Conservation (phyloP, 345 rosid genomes). For the Dovyalis caffra region DNA sequence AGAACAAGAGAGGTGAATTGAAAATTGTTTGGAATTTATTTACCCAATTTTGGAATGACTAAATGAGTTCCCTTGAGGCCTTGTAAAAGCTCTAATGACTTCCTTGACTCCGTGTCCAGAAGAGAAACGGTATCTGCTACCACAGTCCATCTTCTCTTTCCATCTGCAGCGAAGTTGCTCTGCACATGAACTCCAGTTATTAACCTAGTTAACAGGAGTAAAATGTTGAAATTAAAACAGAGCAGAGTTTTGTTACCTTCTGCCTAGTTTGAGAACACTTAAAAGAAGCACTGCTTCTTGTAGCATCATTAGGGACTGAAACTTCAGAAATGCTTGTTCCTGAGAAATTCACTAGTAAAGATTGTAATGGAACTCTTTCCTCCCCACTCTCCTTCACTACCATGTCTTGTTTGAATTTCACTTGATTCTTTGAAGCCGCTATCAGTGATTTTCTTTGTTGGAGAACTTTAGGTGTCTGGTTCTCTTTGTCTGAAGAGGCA, state of each 20-base stretch:
- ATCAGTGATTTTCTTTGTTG: constrained; percentile 33
- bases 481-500: constrained; percentile 48
- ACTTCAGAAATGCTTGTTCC: constrained; percentile 34
- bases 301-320: constrained; percentile 22
- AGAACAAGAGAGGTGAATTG: neutral
- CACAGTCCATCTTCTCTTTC: constrained; percentile 66
- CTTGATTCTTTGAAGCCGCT: constrained; percentile 23
- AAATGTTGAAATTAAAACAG: constrained; percentile 16
- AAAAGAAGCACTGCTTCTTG: constrained; percentile 33
- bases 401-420: constrained; percentile 35
- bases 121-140: constrained; percentile 68
- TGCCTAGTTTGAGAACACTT: constrained; percentile 13
- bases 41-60: constrained; percentile 77
- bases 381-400: constrained; percentile 26
- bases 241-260: constrained; percentile 35
- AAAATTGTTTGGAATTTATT: neutral
- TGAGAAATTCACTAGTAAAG: constrained; percentile 35
- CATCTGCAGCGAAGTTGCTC: constrained; percentile 39
- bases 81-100: constrained; percentile 70
- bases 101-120: constrained; percentile 64
- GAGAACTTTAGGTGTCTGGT: constrained; percentile 38
- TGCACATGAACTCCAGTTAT: constrained; percentile 30
- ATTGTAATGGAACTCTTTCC: constrained; percentile 61
- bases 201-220: neutral
- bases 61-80: constrained; percentile 82